Evolutionary conservation across 305 asterid genomes (phyloP).

Genomic region (Fraxinus xanthoxyloides): DNA sequence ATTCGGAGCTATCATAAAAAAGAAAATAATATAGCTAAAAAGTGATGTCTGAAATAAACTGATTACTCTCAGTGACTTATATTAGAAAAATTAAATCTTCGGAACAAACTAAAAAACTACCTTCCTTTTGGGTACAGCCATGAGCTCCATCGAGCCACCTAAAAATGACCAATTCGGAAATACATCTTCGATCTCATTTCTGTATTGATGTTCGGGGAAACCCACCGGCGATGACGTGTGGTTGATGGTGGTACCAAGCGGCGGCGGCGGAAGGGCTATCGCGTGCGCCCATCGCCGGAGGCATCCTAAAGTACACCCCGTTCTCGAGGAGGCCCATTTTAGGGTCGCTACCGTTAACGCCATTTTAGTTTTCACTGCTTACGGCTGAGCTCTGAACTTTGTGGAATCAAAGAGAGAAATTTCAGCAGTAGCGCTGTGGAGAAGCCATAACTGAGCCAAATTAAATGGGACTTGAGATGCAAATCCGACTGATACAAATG

Average conservation of each 20-base stretch:
- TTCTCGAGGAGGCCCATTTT: too few relatives aligned
- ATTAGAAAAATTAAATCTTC: neutral
- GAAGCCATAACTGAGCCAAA: too few relatives aligned
- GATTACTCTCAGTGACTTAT: too few relatives aligned
- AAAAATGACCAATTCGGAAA: constrained; percentile 34
- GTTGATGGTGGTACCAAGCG: constrained; percentile 41
- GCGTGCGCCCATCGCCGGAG: constrained; percentile 52
- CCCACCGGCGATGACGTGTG: constrained; percentile 44
- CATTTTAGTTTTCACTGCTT: too few relatives aligned
- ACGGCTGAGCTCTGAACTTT: too few relatives aligned
- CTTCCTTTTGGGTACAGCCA: constrained; percentile 92
- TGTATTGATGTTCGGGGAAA: constrained; percentile 47
- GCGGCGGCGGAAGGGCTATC: constrained; percentile 39
- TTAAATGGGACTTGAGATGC: too few relatives aligned
- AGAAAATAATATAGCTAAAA: too few relatives aligned
- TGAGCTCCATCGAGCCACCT: constrained; percentile 65
- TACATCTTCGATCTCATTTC: constrained; percentile 21
- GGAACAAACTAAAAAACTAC: constrained; percentile 21
- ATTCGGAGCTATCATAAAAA: too few relatives aligned
- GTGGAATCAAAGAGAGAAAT: too few relatives aligned
- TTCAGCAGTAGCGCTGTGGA: too few relatives aligned
- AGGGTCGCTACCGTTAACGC: too few relatives aligned
- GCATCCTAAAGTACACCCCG: constrained; percentile 20
- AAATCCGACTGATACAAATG: too few relatives aligned
- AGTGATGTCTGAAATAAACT: neutral